Evolutionary conservation across 345 rosid genomes (phyloP).

Genomic region (Gossypioides kirkii): DNA sequence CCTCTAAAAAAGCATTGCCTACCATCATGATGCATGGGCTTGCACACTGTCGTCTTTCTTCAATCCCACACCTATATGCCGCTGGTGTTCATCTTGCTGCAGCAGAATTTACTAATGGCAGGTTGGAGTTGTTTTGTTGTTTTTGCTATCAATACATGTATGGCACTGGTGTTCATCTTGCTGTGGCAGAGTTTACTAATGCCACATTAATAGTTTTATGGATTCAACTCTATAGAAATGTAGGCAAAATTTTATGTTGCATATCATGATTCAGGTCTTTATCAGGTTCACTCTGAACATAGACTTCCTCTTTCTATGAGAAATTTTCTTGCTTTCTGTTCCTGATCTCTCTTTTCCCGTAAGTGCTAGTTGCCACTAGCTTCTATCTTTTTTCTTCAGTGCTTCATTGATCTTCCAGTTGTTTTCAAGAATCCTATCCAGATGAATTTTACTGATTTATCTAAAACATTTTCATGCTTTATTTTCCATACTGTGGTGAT

Average conservation of each 20-base stretch:
- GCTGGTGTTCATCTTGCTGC: slow-evolving; percentile 74
- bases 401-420: background rate
- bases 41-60: slow-evolving; percentile 53
- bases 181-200: too few species aligned
- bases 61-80: slow-evolving; percentile 51
- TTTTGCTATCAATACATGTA: background rate
- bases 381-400: background rate
- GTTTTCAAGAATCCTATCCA: background rate
- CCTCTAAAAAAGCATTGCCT: slow-evolving; percentile 42
- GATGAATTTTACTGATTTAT: background rate
- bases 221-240: background rate
- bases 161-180: too few species aligned
- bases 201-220: background rate
- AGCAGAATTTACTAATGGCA: slow-evolving; percentile 44
- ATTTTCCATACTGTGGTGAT: slow-evolving; percentile 1
- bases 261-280: background rate
- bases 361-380: background rate
- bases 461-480: background rate
- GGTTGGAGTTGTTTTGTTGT: slow-evolving; percentile 36
- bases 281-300: background rate
- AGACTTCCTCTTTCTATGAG: background rate
- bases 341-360: background rate
- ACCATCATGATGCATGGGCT: slow-evolving; percentile 52
- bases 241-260: background rate
- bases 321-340: background rate